Conservation (phyloP, 2,329 filamentous ascomycete genomes). For the Cladosporium cucumerinum region DNA sequence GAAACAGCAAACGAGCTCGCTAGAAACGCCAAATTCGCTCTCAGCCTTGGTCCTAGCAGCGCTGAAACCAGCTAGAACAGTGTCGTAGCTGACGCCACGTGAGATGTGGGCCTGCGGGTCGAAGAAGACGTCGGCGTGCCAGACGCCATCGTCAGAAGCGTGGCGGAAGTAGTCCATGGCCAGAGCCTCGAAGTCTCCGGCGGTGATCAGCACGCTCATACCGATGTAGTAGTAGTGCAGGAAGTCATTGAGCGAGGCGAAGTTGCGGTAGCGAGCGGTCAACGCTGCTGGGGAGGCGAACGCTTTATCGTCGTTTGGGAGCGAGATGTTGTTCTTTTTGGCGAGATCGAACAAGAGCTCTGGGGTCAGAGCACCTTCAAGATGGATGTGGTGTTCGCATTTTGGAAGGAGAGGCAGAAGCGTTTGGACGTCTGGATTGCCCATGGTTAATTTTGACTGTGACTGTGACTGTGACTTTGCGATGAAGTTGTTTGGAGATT, state of each 20-base stretch:
- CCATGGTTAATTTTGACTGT: neutral
- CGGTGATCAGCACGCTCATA: slow-evolving; percentile 64
- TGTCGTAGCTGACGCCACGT: slow-evolving; percentile 61
- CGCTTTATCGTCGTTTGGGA: slow-evolving; percentile 56
- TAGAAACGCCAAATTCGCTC: slow-evolving; percentile 61
- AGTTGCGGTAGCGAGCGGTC: slow-evolving; percentile 61
- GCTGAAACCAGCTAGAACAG: slow-evolving; percentile 61
- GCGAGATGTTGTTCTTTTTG: slow-evolving; percentile 59
- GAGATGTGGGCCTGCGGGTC: slow-evolving; percentile 72
- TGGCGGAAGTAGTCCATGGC: slow-evolving; percentile 68
- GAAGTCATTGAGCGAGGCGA: slow-evolving; percentile 72
- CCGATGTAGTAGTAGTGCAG: slow-evolving; percentile 75
- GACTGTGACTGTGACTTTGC: neutral
- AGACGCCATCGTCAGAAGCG: slow-evolving; percentile 62
- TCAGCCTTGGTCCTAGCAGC: slow-evolving; percentile 60
- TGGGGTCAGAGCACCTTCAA: slow-evolving; percentile 72
- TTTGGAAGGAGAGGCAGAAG: slow-evolving; percentile 43
- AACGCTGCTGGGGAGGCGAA: slow-evolving; percentile 62
- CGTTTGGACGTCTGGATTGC: neutral
- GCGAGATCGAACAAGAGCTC: slow-evolving; percentile 68
- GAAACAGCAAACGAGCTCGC: slow-evolving; percentile 68
- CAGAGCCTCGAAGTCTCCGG: slow-evolving; percentile 68
- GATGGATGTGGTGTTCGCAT: slow-evolving; percentile 77
- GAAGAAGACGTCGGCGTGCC: slow-evolving; percentile 76
- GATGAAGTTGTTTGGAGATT: neutral